A percentile compares a stretch with the other conserved stretches of the same genome.
Evolutionary conservation across 2,329 filamentous ascomycete species (phyloP).

Genomic region (Aureobasidium zeae): DNA sequence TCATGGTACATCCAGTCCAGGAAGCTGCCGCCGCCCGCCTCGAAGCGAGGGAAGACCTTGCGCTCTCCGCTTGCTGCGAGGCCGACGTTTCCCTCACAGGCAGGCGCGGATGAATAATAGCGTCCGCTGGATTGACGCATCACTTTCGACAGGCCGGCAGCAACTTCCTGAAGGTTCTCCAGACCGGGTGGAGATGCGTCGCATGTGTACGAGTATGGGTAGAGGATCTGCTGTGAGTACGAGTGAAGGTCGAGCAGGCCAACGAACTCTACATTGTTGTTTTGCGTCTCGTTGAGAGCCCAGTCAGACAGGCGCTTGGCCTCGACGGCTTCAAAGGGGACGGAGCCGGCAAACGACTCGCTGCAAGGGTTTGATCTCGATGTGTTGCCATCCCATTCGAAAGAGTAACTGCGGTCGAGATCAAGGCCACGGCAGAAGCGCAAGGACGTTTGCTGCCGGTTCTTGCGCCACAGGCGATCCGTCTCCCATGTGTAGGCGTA

Average conservation of each 20-base stretch:
- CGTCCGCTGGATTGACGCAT: slow-evolving; percentile 62
- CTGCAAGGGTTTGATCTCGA: slow-evolving; percentile 71
- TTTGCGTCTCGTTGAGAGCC: slow-evolving; percentile 67
- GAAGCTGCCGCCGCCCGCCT: slow-evolving; percentile 71
- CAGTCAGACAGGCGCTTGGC: slow-evolving; percentile 66
- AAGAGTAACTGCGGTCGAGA: slow-evolving; percentile 78
- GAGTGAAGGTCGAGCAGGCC: slow-evolving; percentile 85
- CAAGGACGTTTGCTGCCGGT: slow-evolving; percentile 71
- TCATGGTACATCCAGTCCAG: slow-evolving; percentile 96
- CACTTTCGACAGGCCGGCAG: slow-evolving; percentile 76
- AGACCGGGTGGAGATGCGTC: slow-evolving; percentile 66
- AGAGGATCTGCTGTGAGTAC: slow-evolving; percentile 90
- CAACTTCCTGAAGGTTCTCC: slow-evolving; percentile 87
- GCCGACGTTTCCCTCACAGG: slow-evolving; percentile 69
- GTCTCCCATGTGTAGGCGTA: slow-evolving; percentile 89
- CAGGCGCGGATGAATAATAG: slow-evolving; percentile 57
- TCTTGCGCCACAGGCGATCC: slow-evolving; percentile 92
- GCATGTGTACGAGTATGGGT: slow-evolving; percentile 86
- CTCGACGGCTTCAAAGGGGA: slow-evolving; percentile 76
- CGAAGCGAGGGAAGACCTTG: slow-evolving; percentile 47
- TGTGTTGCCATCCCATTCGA: slow-evolving; percentile 65
- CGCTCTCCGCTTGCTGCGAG: slow-evolving; percentile 28
- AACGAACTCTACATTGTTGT: slow-evolving; percentile 66
- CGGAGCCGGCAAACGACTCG: slow-evolving; percentile 76
- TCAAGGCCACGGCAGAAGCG: slow-evolving; percentile 82